phyloP scores from a whole-genome alignment of 495 filamentous ascomycete species.

The Penicillium alfredii region DNA sequence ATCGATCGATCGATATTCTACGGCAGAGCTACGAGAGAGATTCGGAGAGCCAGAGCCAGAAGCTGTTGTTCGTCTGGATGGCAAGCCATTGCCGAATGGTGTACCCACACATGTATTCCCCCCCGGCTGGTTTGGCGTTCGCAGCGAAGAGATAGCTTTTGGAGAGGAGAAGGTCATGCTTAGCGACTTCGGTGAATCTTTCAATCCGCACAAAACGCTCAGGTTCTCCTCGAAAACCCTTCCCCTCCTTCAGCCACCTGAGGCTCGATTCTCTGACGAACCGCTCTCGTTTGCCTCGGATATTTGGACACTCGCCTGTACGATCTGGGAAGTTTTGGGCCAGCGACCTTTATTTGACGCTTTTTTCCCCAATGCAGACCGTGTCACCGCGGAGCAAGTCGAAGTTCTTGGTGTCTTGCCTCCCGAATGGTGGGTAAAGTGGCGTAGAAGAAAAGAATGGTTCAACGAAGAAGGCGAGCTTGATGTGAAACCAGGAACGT shows the following conservation, averaged over 20 bases:
- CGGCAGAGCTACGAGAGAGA: constrained; percentile 15
- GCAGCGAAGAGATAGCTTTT: constrained; percentile 12
- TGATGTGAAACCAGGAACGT: constrained; percentile 5
- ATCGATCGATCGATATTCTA: constrained; percentile 9
- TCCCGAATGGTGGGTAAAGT: constrained; percentile 24
- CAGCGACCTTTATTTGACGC: constrained; percentile 24
- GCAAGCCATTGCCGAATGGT: constrained; percentile 6
- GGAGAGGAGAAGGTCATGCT: constrained; percentile 14
- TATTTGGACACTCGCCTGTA: constrained; percentile 30
- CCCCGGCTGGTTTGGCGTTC: constrained; percentile 17
- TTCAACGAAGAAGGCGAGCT: constrained; percentile 19
- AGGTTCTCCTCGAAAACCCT: constrained; percentile 17
- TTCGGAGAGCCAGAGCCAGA: constrained; percentile 15
- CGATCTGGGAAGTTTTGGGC: constrained; percentile 27
- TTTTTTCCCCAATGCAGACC: constrained; percentile 12
- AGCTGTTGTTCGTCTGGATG: constrained; percentile 18
- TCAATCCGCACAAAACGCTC: constrained; percentile 9
- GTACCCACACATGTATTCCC: constrained; percentile 11
- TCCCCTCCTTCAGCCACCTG: constrained; percentile 19
- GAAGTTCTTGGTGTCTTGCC: constrained; percentile 23
- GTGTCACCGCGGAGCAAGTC: constrained; percentile 24
- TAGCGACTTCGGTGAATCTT: constrained; percentile 25
- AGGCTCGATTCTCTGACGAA: constrained; percentile 17
- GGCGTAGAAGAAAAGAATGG: constrained; percentile 9
- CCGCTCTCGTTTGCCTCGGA: constrained; percentile 27